Conservation (phyloP, 2,329 filamentous ascomycete genomes). For the Cercospora citrullina region DNA sequence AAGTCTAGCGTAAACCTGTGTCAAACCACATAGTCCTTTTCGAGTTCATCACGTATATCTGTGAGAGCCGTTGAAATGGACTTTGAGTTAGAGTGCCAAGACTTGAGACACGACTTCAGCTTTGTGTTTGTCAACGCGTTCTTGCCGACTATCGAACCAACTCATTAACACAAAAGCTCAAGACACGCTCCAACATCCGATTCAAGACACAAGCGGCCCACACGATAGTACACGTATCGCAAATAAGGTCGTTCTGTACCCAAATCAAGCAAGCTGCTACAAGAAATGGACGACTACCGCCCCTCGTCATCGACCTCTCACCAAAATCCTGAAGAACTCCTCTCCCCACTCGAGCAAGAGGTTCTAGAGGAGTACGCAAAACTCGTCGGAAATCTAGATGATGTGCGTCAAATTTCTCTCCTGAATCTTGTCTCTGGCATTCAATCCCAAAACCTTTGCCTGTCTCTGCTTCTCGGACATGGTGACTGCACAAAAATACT, state of each 20-base stretch:
- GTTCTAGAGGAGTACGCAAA: conserved; percentile 91
- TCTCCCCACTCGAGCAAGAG: conserved; percentile 85
- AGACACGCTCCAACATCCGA: neutral
- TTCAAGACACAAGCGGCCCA: neutral
- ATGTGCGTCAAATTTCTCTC: conserved; percentile 54
- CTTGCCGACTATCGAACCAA: neutral
- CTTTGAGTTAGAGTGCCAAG: conserved; percentile 9
- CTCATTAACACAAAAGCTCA: neutral
- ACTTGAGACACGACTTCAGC: conserved; percentile 14
- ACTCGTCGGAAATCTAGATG: conserved; percentile 86
- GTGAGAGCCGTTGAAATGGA: neutral
- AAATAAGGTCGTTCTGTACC: neutral
- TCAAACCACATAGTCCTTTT: neutral
- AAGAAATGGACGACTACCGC: conserved; percentile 20
- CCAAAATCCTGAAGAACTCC: conserved; percentile 24
- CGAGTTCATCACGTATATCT: neutral
- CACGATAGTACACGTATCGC: neutral
- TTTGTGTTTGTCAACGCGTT: conserved; percentile 1
- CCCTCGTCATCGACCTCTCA: conserved; percentile 6
- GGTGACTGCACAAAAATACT: conserved; percentile 10
- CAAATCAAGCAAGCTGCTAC: neutral
- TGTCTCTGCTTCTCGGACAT: conserved; percentile 17
- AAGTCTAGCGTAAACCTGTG: neutral
- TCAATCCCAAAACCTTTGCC: too few species aligned
- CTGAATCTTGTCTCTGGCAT: too few species aligned